Percentiles rank a stretch among this genome's conserved stretches.
Conservation (phyloP, 352 stramenopile genomes). For the Globisporangium camurandrum region DNA sequence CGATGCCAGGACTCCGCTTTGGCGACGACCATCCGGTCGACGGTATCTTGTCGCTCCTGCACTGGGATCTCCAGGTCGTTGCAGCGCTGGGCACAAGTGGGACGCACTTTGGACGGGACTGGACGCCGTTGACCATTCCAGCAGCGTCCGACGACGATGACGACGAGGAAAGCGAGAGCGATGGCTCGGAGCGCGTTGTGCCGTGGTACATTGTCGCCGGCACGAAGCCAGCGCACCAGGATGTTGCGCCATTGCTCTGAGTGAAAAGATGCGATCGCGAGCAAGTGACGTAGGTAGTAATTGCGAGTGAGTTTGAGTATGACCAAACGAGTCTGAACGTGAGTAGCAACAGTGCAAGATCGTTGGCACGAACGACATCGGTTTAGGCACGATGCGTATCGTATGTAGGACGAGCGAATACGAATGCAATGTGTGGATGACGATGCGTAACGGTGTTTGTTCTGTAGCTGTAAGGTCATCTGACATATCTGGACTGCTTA, state of each 20-base stretch:
- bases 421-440: no score
- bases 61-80: conserved; percentile 9
- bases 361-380: no score
- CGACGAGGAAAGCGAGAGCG: no score
- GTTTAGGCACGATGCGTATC: no score
- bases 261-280: conserved; percentile 5
- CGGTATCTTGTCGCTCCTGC: conserved; percentile 7
- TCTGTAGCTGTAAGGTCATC: no score
- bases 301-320: no score
- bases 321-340: no score
- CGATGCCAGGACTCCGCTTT: conserved; percentile 9
- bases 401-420: no score
- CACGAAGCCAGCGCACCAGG: conserved; percentile 6
- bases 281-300: no score
- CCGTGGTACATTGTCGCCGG: conserved; percentile 11
- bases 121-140: conserved; percentile 6
- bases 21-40: conserved; percentile 11
- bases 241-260: conserved; percentile 1
- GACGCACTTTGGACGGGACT: conserved; percentile 14
- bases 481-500: no score
- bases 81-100: conserved; percentile 1
- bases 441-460: no score
- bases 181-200: background rate
- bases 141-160: background rate
- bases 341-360: no score